These are phyloP conservation scores for Eucalyptus microcorys DNA, from an alignment of 345 rosid species.

Conservation along the genomic window DNA sequence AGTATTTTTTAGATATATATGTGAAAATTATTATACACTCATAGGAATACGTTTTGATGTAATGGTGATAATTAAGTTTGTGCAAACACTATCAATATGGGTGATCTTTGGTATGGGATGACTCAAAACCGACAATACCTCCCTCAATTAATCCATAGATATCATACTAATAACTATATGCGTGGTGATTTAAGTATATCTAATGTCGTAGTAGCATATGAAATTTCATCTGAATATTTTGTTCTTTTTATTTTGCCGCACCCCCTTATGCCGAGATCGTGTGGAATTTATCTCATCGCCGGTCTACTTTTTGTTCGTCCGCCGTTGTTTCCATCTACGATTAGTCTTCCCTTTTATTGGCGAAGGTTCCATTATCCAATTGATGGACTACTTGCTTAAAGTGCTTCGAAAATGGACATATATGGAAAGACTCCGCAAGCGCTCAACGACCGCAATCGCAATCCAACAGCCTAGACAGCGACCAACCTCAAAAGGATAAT, in stretches of 20 bases:
- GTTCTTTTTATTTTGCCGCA: background rate
- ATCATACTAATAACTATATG: background rate
- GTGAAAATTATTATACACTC: background rate
- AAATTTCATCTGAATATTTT: background rate
- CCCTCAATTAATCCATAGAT: no score
- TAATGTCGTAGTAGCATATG: background rate
- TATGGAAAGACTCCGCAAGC: background rate
- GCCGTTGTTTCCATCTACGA: background rate
- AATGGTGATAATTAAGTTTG: no score
- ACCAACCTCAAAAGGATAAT: background rate
- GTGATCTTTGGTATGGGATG: no score
- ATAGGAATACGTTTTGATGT: background rate
- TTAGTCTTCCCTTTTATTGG: background rate
- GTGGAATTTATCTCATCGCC: background rate
- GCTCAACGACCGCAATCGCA: background rate
- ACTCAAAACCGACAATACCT: background rate
- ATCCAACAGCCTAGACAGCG: background rate
- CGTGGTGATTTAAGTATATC: background rate
- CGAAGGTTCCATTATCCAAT: background rate
- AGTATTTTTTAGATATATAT: no score
- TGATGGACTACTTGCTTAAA: background rate
- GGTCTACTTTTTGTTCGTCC: background rate
- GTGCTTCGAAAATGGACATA: background rate
- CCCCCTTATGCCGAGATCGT: background rate
- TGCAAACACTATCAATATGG: rapidly evolving